Conservation (phyloP, 345 rosid genomes). For the Citrus reticulata region DNA sequence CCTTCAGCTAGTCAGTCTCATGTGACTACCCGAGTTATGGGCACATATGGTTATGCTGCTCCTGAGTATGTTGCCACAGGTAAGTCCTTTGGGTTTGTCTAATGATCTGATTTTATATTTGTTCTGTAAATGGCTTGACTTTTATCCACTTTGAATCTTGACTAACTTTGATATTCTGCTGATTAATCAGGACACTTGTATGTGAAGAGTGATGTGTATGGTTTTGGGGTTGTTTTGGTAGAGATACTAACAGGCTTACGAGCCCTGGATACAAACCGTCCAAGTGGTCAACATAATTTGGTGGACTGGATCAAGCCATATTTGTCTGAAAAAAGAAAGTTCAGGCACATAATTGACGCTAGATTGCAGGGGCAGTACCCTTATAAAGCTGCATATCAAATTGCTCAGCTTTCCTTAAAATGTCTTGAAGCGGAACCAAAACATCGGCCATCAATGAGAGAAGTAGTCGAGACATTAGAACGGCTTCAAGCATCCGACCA, state of each 20-base stretch:
- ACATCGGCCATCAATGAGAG: conserved; percentile 82
- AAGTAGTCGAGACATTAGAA: conserved; percentile 68
- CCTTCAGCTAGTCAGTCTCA: conserved; percentile 98
- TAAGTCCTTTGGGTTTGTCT: conserved; percentile 14
- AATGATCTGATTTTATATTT: background rate
- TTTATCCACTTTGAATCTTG: background rate
- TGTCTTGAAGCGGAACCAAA: conserved; percentile 72
- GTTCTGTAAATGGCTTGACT: background rate
- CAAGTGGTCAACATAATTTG: conserved; percentile 59
- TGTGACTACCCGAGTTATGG: conserved; percentile 92
- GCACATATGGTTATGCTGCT: conserved; percentile 93
- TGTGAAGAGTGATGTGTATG: conserved; percentile 92
- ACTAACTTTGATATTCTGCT: background rate
- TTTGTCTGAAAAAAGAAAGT: conserved; percentile 60
- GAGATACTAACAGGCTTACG: conserved; percentile 83
- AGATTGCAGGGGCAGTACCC: conserved; percentile 82
- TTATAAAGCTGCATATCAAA: conserved; percentile 51
- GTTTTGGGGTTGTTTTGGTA: conserved; percentile 83
- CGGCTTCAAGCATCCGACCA: conserved; percentile 51
- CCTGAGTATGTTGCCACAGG: conserved; percentile 98
- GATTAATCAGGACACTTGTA: conserved; percentile 79
- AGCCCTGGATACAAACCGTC: conserved; percentile 84
- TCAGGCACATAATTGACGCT: conserved; percentile 66
- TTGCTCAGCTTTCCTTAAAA: conserved; percentile 66
- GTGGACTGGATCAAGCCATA: conserved; percentile 86